phyloP scores from a whole-genome alignment of 257 asterid species.

The Fraxinus pennsylvanica region DNA sequence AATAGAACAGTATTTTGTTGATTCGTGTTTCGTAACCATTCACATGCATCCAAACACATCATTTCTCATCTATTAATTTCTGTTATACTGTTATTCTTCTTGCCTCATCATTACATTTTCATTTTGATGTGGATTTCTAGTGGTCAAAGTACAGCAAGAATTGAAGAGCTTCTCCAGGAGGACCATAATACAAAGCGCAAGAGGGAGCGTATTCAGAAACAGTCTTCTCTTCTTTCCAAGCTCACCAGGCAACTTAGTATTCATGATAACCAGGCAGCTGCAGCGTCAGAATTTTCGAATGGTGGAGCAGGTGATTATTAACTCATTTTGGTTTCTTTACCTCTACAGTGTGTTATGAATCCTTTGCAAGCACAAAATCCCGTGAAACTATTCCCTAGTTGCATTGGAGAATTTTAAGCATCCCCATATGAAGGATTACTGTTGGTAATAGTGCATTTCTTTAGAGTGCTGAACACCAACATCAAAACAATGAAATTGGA shows the following conservation, averaged over 20 bases:
- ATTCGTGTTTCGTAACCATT: not conserved
- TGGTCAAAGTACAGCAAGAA: conserved; percentile 67
- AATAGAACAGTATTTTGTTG: conserved; percentile 1
- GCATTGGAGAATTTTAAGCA: not conserved
- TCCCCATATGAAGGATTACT: not conserved
- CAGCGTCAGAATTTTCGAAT: conserved; percentile 58
- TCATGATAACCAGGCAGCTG: conserved; percentile 85
- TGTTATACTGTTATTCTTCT: not conserved
- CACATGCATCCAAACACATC: conserved; percentile 12
- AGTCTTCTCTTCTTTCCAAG: conserved; percentile 78
- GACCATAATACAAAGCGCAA: conserved; percentile 75
- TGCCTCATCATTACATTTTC: conserved; percentile 18
- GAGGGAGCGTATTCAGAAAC: conserved; percentile 78
- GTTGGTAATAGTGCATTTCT: not conserved
- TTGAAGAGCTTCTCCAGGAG: conserved; percentile 87
- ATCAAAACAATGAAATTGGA: not conserved
- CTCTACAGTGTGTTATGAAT: not conserved
- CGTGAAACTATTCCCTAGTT: not conserved
- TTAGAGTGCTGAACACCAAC: not conserved
- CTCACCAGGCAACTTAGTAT: conserved; percentile 74
- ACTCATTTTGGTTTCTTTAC: not conserved
- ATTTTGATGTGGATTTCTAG: conserved; percentile 37
- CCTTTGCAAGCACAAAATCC: not conserved
- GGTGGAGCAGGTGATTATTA: conserved; percentile 63
- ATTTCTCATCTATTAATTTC: not conserved